phyloP scores from a whole-genome alignment of 1,139 yeast species.

The Pichia cactophila region DNA sequence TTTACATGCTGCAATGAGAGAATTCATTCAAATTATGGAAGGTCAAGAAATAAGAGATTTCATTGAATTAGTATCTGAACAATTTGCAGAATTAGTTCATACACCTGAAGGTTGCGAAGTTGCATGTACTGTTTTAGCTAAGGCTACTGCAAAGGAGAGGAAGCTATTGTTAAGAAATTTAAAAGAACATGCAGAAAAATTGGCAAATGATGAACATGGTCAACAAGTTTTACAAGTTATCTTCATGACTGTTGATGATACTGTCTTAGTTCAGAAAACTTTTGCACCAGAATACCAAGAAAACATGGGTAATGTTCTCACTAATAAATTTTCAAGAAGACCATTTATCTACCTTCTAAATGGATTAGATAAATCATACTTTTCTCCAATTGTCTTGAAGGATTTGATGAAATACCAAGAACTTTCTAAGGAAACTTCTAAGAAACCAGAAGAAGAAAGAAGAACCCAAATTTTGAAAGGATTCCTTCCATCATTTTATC shows the following conservation, averaged over 20 bases:
- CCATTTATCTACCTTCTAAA: conserved; percentile 76
- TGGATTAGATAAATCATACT: conserved; percentile 78
- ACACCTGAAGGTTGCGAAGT: conserved; percentile 92
- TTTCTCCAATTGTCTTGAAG: conserved; percentile 60
- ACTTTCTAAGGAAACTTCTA: conserved; percentile 67
- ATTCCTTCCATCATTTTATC: conserved; percentile 61
- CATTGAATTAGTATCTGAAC: conserved; percentile 77
- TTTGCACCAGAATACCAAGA: conserved; percentile 57
- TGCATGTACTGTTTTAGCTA: conserved; percentile 71
- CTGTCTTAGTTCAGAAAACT: conserved; percentile 71
- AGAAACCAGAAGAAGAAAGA: conserved; percentile 76
- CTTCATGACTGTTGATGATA: conserved; percentile 88
- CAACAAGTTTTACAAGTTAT: conserved; percentile 71
- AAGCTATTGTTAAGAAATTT: conserved; percentile 65
- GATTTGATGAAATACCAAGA: conserved; percentile 55
- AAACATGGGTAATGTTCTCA: conserved; percentile 48
- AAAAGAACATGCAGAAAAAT: conserved; percentile 63
- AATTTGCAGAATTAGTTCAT: conserved; percentile 90
- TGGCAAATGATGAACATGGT: conserved; percentile 82
- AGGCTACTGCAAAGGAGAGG: conserved; percentile 90
- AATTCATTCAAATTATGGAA: conserved; percentile 66
- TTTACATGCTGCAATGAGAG: conserved; percentile 93
- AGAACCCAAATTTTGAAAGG: conserved; percentile 58
- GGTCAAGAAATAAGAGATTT: conserved; percentile 71
- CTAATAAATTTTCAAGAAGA: conserved; percentile 77